These are phyloP conservation scores for Alternaria infectoria DNA, from an alignment of 2,329 filamentous ascomycete genomes.

Conservation along the genomic window DNA sequence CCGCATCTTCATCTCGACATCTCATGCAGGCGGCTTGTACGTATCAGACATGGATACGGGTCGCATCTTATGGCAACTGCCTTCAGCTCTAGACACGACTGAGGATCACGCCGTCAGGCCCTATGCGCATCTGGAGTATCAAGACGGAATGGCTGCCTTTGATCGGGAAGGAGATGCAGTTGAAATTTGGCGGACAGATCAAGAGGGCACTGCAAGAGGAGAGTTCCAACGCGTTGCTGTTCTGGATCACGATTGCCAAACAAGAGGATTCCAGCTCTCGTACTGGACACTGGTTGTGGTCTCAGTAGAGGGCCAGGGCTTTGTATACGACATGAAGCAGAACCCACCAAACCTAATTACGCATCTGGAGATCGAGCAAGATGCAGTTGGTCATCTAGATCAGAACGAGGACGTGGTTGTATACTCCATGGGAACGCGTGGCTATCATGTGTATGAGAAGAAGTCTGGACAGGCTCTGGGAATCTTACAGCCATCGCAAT, in stretches of 20 bases:
- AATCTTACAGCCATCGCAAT: slow-evolving; percentile 3
- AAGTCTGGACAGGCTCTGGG: slow-evolving; percentile 3
- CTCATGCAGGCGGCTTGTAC: slow-evolving; percentile 7
- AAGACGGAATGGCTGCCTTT: slow-evolving; percentile 10
- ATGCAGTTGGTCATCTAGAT: slow-evolving; percentile 11
- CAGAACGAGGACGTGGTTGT: slow-evolving; percentile 11
- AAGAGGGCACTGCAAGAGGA: slow-evolving; percentile 1
- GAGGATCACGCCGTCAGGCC: slow-evolving; percentile 1
- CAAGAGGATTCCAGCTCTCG: slow-evolving; percentile 13
- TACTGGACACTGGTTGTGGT: slow-evolving; percentile 10
- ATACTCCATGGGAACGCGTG: slow-evolving; percentile 8
- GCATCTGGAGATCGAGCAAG: slow-evolving; percentile 5
- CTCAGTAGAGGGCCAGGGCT: slow-evolving; percentile 8
- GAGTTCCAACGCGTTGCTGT: slow-evolving; percentile 4
- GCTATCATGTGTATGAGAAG: slow-evolving; percentile 12
- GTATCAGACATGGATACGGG: slow-evolving; percentile 9
- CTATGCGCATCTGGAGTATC: slow-evolving; percentile 12
- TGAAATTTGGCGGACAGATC: slow-evolving; percentile 8
- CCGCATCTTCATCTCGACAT: slow-evolving; percentile 11
- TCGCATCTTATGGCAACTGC: not conserved
- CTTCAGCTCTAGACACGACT: slow-evolving; percentile 4
- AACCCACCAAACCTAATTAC: slow-evolving; percentile 5
- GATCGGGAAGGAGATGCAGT: slow-evolving; percentile 5
- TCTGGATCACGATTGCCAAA: slow-evolving; percentile 6
- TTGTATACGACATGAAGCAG: slow-evolving; percentile 13